These are phyloP conservation scores for Gonapodya prolifera DNA, from an alignment of 192 early-diverging fungal species.

Conservation along the genomic window DNA sequence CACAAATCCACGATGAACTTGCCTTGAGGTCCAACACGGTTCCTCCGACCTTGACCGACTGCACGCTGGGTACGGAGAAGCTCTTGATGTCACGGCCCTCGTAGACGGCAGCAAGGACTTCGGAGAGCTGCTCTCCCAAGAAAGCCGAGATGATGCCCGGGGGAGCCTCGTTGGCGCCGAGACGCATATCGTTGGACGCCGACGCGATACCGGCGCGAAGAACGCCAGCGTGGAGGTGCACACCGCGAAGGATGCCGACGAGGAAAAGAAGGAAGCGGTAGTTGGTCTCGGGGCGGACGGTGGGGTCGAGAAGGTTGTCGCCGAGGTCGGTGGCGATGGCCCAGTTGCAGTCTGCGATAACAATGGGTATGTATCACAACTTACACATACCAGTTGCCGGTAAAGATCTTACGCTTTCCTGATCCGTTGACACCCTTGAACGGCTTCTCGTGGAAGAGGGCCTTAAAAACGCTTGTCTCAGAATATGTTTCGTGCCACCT, in stretches of 20 bases:
- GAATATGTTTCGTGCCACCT: too few species aligned
- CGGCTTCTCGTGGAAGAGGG: slow-evolving; percentile 97
- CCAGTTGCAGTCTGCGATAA: not conserved
- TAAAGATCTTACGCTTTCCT: slow-evolving; percentile 77
- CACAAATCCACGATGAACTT: not conserved
- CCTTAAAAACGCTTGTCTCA: too few species aligned
- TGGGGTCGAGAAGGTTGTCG: slow-evolving; percentile 94
- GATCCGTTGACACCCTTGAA: slow-evolving; percentile 98
- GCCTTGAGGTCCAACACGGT: slow-evolving; percentile 93
- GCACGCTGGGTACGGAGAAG: slow-evolving; percentile 78
- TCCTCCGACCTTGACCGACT: slow-evolving; percentile 86
- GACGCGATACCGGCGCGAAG: slow-evolving; percentile 86
- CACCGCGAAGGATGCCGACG: slow-evolving; percentile 78
- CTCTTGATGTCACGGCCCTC: slow-evolving; percentile 32
- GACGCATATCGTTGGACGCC: slow-evolving; percentile 94
- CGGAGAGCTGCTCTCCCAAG: slow-evolving; percentile 90
- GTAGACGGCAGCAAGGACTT: slow-evolving; percentile 52
- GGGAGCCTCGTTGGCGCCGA: slow-evolving; percentile 97
- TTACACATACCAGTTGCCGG: not conserved
- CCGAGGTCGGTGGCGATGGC: slow-evolving; percentile 84
- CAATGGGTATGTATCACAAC: not conserved
- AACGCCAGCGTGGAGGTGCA: slow-evolving; percentile 82
- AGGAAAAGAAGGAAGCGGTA: slow-evolving; percentile 95
- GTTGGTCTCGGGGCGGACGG: slow-evolving; percentile 94
- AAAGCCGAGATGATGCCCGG: slow-evolving; percentile 96